Evolutionary conservation across 192 early-diverging fungal genomes (phyloP).

Genomic region (Diversispora epigaea): DNA sequence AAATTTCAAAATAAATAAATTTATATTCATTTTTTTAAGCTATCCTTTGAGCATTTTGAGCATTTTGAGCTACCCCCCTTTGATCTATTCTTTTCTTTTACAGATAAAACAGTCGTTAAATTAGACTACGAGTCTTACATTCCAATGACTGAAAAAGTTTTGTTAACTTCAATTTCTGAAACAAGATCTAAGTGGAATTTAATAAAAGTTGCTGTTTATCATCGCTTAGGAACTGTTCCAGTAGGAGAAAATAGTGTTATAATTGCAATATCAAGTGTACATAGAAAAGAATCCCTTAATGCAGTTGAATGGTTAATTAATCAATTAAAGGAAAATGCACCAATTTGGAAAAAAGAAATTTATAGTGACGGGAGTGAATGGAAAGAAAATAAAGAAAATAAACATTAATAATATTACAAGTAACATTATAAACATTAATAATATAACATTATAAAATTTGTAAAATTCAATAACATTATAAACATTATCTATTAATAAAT

Average conservation of each 20-base stretch:
- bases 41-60: too few relatives aligned
- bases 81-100: background rate
- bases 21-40: background rate
- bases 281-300: slow-evolving; percentile 73
- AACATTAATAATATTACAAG: background rate
- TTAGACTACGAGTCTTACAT: slow-evolving; percentile 86
- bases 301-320: slow-evolving; percentile 85
- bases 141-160: slow-evolving; percentile 80
- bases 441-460: background rate
- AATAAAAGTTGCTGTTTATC: slow-evolving; percentile 70
- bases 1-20: background rate
- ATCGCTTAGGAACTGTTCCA: slow-evolving; percentile 76
- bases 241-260: slow-evolving; percentile 81
- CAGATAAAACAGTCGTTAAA: slow-evolving; percentile 66
- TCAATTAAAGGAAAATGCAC: slow-evolving; percentile 79
- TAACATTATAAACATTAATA: background rate
- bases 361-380: slow-evolving; percentile 71
- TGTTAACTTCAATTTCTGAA: slow-evolving; percentile 59
- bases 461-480: too few relatives aligned
- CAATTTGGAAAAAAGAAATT: slow-evolving; percentile 95
- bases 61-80: too few relatives aligned
- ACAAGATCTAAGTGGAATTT: slow-evolving; percentile 68
- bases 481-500: too few relatives aligned
- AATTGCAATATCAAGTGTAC: slow-evolving; percentile 76
- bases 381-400: slow-evolving; percentile 32